Evolutionary conservation across 768 basidiomycete species (phyloP), one percentile per base, ranked within the genome.

Genomic region (Mycena galopus): DNA sequence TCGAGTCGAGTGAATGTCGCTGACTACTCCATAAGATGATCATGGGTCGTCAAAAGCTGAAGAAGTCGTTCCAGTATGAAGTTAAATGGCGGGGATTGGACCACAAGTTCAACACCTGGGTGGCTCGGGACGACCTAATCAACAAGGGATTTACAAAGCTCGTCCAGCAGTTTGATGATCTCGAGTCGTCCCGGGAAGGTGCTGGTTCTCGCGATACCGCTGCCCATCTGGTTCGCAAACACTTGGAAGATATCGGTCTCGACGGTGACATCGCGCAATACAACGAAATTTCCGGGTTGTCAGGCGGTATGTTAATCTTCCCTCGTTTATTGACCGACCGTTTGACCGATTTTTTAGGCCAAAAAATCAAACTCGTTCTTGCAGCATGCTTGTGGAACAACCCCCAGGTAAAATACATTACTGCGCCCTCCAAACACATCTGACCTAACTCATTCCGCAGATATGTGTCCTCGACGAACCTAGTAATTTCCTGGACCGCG

Each of bases 261-360:
- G 96, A 98, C 83, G 97, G 97, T 51, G 96, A 98, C 84, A 98
- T 98, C 71, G 97, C 97, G 14, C 96, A 98, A 82, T 98, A 99
- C 84, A 97, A 98, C 79, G 97, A 99, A 84, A 96, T 98, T 79
- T 90, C 91, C 39, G 97, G 97, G 44, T 85, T 98, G 55, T 97
- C 95, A 21, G 97, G 97, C 82, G 97, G 96, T 92, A 79, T 75
- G 85, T 73, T 21, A 47, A 68, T 35, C 68, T 78, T 65, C n/a
- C 27, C 39, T 66, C n/a, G 72, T 21, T 73, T 53, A 55, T 21
- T 11, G 44, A 55, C 42, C 27, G 25, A 47, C 50, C 47, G 69
- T 55, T 74, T 67, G 76, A 76, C 63, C 10, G 39, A 51, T 42
- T 55, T 53, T 64, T 77, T 65, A 94, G 92, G 93, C 72, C 97